Conservation (phyloP, 148 eudicot genomes). For the Chenopodium quinoa region DNA sequence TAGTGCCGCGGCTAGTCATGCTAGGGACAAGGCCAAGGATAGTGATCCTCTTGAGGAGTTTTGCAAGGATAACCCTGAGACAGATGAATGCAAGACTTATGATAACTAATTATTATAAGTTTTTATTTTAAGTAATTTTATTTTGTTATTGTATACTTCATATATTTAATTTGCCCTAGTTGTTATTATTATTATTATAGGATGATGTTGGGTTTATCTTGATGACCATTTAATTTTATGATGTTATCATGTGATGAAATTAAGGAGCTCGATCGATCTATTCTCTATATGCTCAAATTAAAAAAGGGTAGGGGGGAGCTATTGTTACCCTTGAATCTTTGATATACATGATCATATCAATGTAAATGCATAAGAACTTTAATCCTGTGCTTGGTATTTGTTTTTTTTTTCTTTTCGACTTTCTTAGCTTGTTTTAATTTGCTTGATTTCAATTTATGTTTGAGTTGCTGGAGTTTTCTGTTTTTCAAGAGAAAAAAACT, state of each 20-base stretch:
- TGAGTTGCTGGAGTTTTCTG: not conserved
- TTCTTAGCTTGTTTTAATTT: not conserved
- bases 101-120: constrained; percentile 39
- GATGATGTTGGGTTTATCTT: not conserved
- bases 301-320: not conserved
- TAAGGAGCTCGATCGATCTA: not conserved
- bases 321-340: not conserved
- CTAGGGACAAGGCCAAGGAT: constrained; percentile 65
- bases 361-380: constrained; percentile 10
- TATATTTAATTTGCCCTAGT: not conserved
- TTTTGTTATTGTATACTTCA: constrained; percentile 18
- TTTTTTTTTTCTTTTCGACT: no score
- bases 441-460: not conserved
- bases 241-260: not conserved
- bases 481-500: no score
- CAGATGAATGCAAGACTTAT: constrained; percentile 88
- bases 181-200: constrained; percentile 7
- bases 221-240: no score
- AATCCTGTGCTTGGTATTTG: not conserved
- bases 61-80: constrained; percentile 86
- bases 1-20: constrained; percentile 90
- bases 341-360: not conserved
- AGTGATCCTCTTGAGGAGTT: constrained; percentile 64
- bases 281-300: not conserved
- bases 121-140: not conserved